Conservation (phyloP, 305 asterid genomes). For the Fraxinus baroniana region DNA sequence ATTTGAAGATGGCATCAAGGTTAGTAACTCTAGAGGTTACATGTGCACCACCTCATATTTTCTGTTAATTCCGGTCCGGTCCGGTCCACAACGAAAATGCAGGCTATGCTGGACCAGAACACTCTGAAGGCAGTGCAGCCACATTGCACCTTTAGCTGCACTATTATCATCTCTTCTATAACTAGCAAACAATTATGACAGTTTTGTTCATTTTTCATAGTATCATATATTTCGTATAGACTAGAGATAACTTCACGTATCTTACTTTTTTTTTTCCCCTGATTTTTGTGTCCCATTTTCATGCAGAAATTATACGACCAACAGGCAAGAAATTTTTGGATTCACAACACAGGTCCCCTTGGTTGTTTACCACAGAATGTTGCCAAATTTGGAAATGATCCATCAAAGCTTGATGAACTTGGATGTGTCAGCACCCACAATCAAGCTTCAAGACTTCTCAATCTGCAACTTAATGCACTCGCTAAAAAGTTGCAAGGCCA, state of each 20-base stretch:
- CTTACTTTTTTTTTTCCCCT: not conserved
- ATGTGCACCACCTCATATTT: not conserved
- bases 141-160: not conserved
- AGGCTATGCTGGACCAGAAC: not conserved
- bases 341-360: constrained; percentile 90
- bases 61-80: not conserved
- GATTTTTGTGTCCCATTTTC: not conserved
- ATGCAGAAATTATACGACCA: constrained; percentile 66
- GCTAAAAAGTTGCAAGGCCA: constrained; percentile 71
- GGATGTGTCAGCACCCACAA: constrained; percentile 88
- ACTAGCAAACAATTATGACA: not conserved
- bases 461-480: constrained; percentile 75
- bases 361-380: constrained; percentile 90
- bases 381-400: constrained; percentile 71
- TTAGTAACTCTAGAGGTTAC: constrained; percentile 10
- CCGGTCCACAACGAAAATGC: not conserved
- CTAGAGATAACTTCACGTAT: not conserved
- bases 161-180: not conserved
- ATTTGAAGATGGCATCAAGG: constrained; percentile 74
- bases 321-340: constrained; percentile 86
- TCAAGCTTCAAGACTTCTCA: constrained; percentile 75
- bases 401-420: constrained; percentile 76
- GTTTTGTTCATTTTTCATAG: not conserved
- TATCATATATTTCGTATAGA: not conserved
- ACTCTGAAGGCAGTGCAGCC: not conserved